Base-by-base conservation (phyloP, 2,329 filamentous ascomycete species). In the Metarhizium album region DNA sequence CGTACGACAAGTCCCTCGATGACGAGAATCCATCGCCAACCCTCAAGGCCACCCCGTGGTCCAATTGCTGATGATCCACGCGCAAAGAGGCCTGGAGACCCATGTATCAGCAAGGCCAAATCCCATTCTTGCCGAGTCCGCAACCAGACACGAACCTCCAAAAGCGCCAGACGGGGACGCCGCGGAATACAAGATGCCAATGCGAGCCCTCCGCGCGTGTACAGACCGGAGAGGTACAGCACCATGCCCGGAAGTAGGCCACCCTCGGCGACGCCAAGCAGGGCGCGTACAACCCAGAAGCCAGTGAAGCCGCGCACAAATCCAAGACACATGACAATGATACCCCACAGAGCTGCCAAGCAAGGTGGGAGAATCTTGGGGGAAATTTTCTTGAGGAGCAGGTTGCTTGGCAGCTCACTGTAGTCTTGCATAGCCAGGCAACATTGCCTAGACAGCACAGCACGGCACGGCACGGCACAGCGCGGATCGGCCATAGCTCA, bases 141-240 rank as follows among this genome's bases (percentile, higher is more conserved):
- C 13, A 90, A 29, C 27, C 38, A 20, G n/a, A 42, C 22, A 43
- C 40, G 16, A 68, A 0, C 87, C 86, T 5, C 86, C 86, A 22
- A 81, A 77, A 1, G 83, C 86, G 2, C 86, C 86, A 0, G 86
- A 83, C 3, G 87, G 70, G 1, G 86, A 85, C 1, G 85, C 78
- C 42, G 75, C 79, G 46, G 84, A 81, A 60, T 89, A 88, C 0
- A 90, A 73, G 57, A 87, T 87, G 1, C 83, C 83, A 3, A 88
- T 82, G 84, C 85, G 2, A 89, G 74, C 64, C 90, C 85, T 22
- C 75, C 74, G 60, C 84, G 85, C 45, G 80, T 85, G 68, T 90
- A 90, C 70, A 87, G 89, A 56, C 88, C 76, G 0, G 85, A 88
- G 20, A 90, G 72, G 57, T 87, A 87, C n/a, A 84, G 68, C 3